Percentiles rank a stretch among this genome's conserved stretches.
Conservation (phyloP, 176 grass and related monocot genomes). For the Tuctoria greenei region DNA sequence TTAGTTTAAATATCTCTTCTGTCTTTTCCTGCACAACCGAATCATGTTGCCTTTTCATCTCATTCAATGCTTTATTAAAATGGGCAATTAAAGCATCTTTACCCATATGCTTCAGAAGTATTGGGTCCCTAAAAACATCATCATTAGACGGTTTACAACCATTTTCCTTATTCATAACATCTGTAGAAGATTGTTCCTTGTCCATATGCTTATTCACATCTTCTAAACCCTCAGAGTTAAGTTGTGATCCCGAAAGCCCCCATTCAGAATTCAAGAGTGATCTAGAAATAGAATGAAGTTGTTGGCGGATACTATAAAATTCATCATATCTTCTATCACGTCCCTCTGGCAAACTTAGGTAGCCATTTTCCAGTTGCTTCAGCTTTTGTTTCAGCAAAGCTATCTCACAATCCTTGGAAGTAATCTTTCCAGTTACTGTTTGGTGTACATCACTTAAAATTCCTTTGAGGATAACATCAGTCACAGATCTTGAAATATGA, state of each 20-base stretch:
- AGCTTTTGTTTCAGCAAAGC: constrained; percentile 40
- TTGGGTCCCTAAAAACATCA: constrained; percentile 10
- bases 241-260: constrained; percentile 44
- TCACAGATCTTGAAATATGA: constrained; percentile 48
- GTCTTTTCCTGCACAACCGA: constrained; percentile 34
- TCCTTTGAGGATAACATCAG: constrained; percentile 42
- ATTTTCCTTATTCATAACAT: constrained; percentile 6
- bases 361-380: constrained; percentile 25
- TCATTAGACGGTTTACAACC: background rate
- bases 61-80: constrained; percentile 45
- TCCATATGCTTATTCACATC: constrained; percentile 36
- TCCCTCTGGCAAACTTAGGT: constrained; percentile 19
- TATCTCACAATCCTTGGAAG: constrained; percentile 57
- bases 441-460: constrained; percentile 46
- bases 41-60: constrained; percentile 66
- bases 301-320: constrained; percentile 45
- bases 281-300: constrained; percentile 55
- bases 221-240: constrained; percentile 45
- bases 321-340: constrained; percentile 47
- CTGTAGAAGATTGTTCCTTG: constrained; percentile 33
- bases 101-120: constrained; percentile 36
- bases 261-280: constrained; percentile 56
- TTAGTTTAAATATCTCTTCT: constrained; percentile 55
- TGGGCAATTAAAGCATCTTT: constrained; percentile 37
- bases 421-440: constrained; percentile 29